These are phyloP conservation scores for Xylariales sp. DNA, from an alignment of 2,329 filamentous ascomycete genomes.

Conservation along the genomic window DNA sequence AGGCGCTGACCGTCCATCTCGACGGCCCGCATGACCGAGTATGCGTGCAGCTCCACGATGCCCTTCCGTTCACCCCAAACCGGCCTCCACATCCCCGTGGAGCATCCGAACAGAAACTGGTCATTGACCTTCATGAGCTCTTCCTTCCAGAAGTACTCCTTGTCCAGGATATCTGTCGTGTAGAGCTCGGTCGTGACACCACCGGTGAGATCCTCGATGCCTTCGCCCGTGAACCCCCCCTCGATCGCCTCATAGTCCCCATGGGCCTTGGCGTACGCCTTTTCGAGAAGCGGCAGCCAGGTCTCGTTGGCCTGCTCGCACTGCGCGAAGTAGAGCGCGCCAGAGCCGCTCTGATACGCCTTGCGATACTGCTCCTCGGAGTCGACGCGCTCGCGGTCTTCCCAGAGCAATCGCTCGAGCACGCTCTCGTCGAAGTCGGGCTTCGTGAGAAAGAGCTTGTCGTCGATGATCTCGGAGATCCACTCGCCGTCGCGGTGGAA, in stretches of 20 bases:
- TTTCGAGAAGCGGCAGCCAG: constrained; percentile 78
- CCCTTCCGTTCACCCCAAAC: constrained; percentile 64
- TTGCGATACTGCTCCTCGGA: constrained; percentile 70
- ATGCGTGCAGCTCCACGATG: constrained; percentile 69
- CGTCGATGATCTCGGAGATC: constrained; percentile 68
- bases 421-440: constrained; percentile 71
- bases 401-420: constrained; percentile 60
- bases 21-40: constrained; percentile 68
- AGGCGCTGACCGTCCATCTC: constrained; percentile 72
- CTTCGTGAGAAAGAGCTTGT: constrained; percentile 67
- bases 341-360: constrained; percentile 74
- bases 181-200: constrained; percentile 75
- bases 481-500: constrained; percentile 85
- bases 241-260: constrained; percentile 79
- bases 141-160: constrained; percentile 81
- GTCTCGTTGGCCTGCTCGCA: constrained; percentile 77
- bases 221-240: constrained; percentile 72
- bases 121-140: constrained; percentile 83
- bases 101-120: constrained; percentile 77
- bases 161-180: constrained; percentile 76
- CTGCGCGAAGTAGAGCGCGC: constrained; percentile 77
- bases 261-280: constrained; percentile 80
- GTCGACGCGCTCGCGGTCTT: constrained; percentile 61
- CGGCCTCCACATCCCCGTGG: constrained; percentile 61
- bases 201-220: constrained; percentile 70